These are phyloP conservation scores for Penicillium expansum DNA, from an alignment of 2,329 filamentous ascomycete genomes.

Conservation along the genomic window DNA sequence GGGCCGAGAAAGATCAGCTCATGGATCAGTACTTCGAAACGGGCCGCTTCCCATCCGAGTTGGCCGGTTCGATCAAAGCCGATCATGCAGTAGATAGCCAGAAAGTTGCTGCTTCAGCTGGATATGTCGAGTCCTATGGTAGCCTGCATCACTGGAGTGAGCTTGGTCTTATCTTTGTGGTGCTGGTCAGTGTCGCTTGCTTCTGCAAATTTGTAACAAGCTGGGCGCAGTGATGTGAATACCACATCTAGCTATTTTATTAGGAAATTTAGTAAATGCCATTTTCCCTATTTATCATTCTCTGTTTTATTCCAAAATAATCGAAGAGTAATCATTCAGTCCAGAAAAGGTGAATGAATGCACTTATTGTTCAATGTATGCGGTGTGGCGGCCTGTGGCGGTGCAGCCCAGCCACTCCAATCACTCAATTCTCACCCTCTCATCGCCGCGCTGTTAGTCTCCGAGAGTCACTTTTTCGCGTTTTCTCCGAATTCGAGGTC, in stretches of 20 bases:
- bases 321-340: background rate
- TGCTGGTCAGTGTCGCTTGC: conserved; percentile 36
- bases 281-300: background rate
- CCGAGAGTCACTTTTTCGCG: conserved; percentile 19
- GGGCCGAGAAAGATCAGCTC: conserved; percentile 88
- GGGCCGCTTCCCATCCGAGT: conserved; percentile 74
- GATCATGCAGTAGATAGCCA: conserved; percentile 38
- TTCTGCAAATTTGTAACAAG: conserved; percentile 31
- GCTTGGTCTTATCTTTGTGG: conserved; percentile 44
- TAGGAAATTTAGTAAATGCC: background rate
- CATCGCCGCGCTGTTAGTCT: conserved; percentile 20
- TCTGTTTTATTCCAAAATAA: background rate
- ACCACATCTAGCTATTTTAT: background rate
- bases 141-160: conserved; percentile 44
- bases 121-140: conserved; percentile 46
- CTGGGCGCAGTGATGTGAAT: conserved; percentile 7
- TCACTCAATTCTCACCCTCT: conserved; percentile 13
- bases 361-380: background rate
- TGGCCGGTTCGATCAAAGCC: conserved; percentile 51
- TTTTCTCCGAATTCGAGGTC: conserved; percentile 11
- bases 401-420: conserved; percentile 26
- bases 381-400: conserved; percentile 27
- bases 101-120: conserved; percentile 34
- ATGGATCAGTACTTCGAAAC: conserved; percentile 78
- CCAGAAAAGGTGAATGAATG: background rate